Percentiles rank a stretch among this genome's conserved stretches.
These are phyloP conservation scores for Penicillium sp. DNA, from an alignment of 2,329 filamentous ascomycete species.

Conservation along the genomic window DNA sequence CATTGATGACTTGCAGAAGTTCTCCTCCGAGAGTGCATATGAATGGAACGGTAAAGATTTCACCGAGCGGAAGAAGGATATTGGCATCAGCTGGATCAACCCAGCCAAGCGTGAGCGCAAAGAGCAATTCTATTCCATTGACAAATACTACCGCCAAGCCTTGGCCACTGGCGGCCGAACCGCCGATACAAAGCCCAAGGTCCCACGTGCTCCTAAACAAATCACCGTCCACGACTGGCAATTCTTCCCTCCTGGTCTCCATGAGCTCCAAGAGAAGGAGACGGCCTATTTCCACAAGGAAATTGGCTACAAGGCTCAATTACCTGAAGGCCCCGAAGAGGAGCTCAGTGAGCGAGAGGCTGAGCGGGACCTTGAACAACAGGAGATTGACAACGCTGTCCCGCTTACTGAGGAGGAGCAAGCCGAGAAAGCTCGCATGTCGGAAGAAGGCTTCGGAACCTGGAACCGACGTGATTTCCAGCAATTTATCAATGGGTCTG, in stretches of 20 bases:
- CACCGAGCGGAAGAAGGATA: constrained; percentile 84
- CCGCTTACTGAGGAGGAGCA: constrained; percentile 86
- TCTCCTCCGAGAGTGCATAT: constrained; percentile 94
- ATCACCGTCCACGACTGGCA: constrained; percentile 92
- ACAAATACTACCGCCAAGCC: constrained; percentile 95
- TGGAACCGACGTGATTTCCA: constrained; percentile 99
- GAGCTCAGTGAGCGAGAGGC: constrained; percentile 80
- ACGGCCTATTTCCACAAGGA: constrained; percentile 95
- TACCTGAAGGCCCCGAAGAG: constrained; percentile 87
- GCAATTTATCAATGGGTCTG: constrained; percentile 93
- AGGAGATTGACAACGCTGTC: constrained; percentile 88
- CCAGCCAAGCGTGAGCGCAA: constrained; percentile 97
- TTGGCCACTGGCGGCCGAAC: constrained; percentile 76
- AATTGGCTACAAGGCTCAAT: constrained; percentile 88
- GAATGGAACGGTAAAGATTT: constrained; percentile 99
- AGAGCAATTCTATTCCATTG: constrained; percentile 96
- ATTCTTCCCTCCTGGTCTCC: constrained; percentile 82
- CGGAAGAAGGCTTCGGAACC: constrained; percentile 79
- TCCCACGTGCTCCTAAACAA: constrained; percentile 92
- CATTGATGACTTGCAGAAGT: constrained; percentile 95
- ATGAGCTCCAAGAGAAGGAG: constrained; percentile 91
- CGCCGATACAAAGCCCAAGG: constrained; percentile 86
- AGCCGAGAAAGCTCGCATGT: constrained; percentile 78
- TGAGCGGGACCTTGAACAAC: constrained; percentile 81
- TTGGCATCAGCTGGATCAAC: constrained; percentile 95